phyloP scores from a whole-genome alignment of 2,329 filamentous ascomycete species.

The Nectriaceae sp. region DNA sequence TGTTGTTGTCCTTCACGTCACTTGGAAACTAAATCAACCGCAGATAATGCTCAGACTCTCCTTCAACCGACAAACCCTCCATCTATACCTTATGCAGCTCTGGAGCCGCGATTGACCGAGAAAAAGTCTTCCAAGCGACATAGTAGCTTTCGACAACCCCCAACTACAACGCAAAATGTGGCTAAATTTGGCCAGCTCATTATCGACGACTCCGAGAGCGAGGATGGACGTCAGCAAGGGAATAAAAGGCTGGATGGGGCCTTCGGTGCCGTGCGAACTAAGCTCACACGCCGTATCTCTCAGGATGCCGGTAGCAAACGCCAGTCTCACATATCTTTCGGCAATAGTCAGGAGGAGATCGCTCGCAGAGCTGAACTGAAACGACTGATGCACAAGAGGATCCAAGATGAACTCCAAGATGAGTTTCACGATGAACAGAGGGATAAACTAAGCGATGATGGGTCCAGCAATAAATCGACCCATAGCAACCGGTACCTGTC shows the following conservation, averaged over 20 bases:
- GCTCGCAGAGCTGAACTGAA: constrained; percentile 58
- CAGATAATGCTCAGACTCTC: background rate
- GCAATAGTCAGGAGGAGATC: constrained; percentile 53
- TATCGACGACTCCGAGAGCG: constrained; percentile 43
- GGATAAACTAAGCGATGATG: constrained; percentile 40
- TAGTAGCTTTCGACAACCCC: background rate
- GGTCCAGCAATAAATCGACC: constrained; percentile 29
- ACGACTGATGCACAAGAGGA: constrained; percentile 56
- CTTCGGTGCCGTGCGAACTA: constrained; percentile 47
- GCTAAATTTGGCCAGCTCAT: constrained; percentile 30
- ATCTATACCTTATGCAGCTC: background rate
- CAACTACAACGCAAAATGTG: background rate
- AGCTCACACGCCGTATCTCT: constrained; percentile 48
- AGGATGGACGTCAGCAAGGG: constrained; percentile 30
- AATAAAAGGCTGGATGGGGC: constrained; percentile 40
- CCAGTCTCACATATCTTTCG: constrained; percentile 43
- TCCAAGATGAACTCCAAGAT: constrained; percentile 57
- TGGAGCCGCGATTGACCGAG: background rate
- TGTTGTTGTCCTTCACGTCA: constrained; percentile 27
- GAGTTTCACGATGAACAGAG: constrained; percentile 37
- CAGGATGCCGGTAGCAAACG: constrained; percentile 43
- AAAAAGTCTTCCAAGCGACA: background rate
- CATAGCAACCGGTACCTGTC: constrained; percentile 26
- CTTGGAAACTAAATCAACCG: background rate
- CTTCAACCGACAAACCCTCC: background rate